Evolutionary conservation across 2,329 filamentous ascomycete genomes (phyloP).

Genomic region (Pestalotiopsis sp.): DNA sequence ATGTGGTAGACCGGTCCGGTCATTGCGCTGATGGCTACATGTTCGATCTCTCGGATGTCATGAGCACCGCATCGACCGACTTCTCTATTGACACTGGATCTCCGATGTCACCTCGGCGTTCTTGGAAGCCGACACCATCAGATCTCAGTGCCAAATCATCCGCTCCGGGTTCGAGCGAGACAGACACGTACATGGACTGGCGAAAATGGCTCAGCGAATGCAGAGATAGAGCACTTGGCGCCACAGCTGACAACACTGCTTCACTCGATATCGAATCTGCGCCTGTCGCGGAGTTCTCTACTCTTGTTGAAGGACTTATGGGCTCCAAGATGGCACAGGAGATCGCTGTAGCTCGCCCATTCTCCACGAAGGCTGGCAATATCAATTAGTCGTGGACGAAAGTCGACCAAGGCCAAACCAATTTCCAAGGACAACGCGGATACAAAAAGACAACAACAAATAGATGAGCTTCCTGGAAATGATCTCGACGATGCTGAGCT

Average conservation of each 20-base stretch:
- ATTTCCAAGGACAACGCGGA: too few relatives aligned
- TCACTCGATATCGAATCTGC: background rate
- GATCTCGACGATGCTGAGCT: too few relatives aligned
- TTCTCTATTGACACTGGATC: slow-evolving; percentile 2
- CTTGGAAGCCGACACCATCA: slow-evolving; percentile 3
- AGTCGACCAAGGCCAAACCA: slow-evolving; percentile 4
- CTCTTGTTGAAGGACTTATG: background rate
- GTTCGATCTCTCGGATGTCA: background rate
- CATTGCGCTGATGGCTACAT: slow-evolving; percentile 6
- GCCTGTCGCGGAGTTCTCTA: background rate
- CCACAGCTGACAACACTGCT: background rate
- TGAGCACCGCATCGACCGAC: background rate
- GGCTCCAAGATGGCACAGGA: background rate
- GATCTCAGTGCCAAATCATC: background rate
- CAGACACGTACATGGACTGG: background rate
- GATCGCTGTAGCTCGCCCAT: slow-evolving; percentile 21
- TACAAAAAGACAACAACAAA: background rate
- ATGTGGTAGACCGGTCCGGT: background rate
- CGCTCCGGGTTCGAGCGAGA: background rate
- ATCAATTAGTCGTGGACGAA: slow-evolving; percentile 28
- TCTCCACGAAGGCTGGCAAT: slow-evolving; percentile 40
- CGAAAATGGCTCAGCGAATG: background rate
- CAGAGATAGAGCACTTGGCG: background rate
- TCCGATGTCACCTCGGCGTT: slow-evolving; percentile 14
- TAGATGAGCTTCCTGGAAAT: too few relatives aligned